Evolutionary conservation across 1,139 yeast genomes (phyloP).

Genomic region (Yamadazyma friedrichii): DNA sequence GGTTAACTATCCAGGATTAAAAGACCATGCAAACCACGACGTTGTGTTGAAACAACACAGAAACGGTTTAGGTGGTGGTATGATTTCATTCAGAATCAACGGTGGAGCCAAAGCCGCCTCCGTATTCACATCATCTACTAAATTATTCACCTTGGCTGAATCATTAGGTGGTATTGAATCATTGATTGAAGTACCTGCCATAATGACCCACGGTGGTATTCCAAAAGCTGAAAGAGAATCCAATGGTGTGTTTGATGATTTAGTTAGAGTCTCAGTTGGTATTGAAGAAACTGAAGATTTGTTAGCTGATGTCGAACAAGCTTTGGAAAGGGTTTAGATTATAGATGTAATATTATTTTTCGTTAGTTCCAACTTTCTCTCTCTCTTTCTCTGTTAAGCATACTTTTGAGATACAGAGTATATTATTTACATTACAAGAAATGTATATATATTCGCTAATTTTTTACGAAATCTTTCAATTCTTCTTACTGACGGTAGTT

Average conservation of each 20-base stretch:
- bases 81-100: conserved; percentile 81
- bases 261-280: conserved; percentile 83
- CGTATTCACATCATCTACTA: conserved; percentile 69
- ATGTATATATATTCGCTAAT: neutral
- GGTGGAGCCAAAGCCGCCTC: conserved; percentile 82
- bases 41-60: conserved; percentile 77
- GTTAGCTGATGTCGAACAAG: conserved; percentile 70
- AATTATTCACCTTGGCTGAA: conserved; percentile 83
- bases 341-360: conserved; percentile 1
- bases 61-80: conserved; percentile 87
- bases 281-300: conserved; percentile 82
- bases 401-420: too few relatives aligned
- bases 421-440: neutral
- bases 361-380: too few relatives aligned
- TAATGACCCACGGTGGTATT: conserved; percentile 92
- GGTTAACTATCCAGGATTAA: conserved; percentile 83
- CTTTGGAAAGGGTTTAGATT: conserved; percentile 42
- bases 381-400: too few relatives aligned
- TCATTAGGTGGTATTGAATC: conserved; percentile 91
- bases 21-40: conserved; percentile 60
- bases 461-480: too few relatives aligned
- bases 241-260: conserved; percentile 79
- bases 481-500: neutral
- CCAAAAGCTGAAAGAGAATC: conserved; percentile 78
- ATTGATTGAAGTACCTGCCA: conserved; percentile 83